These are phyloP conservation scores for Aspergillus chevalieri DNA, from an alignment of 2,329 filamentous ascomycete genomes.

Conservation along the genomic window DNA sequence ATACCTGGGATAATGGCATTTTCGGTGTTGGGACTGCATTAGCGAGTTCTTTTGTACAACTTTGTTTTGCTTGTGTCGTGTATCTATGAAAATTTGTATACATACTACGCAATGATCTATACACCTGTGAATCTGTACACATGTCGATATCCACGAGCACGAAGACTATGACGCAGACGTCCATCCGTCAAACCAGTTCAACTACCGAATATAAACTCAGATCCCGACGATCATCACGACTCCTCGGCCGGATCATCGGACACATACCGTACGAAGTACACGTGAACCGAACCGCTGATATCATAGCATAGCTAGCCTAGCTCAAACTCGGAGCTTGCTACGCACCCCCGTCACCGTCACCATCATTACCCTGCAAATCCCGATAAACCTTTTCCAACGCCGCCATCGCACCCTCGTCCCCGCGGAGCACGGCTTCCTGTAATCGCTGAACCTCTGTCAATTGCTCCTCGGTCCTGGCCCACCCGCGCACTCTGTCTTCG, in stretches of 20 bases:
- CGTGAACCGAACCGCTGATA: not conserved
- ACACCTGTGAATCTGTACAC: not conserved
- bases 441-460: conserved; percentile 31
- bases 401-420: conserved; percentile 30
- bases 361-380: not conserved
- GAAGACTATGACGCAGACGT: not conserved
- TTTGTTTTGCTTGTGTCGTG: not conserved
- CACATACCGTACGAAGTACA: not conserved
- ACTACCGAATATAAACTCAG: not conserved
- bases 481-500: conserved; percentile 28
- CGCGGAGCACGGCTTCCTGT: conserved; percentile 30
- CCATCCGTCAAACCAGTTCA: not conserved
- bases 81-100: not conserved
- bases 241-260: conserved; percentile 1
- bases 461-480: conserved; percentile 34
- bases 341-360: not conserved
- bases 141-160: too few relatives aligned
- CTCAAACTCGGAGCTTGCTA: too few relatives aligned
- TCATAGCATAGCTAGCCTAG: not conserved
- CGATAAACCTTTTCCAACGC: conserved; percentile 33
- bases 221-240: not conserved
- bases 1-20: not conserved
- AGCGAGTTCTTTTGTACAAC: not conserved
- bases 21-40: not conserved
- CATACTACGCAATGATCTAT: not conserved